These are phyloP conservation scores for Colletotrichum cordylinicola DNA, from an alignment of 2,329 filamentous ascomycete genomes.

Conservation along the genomic window DNA sequence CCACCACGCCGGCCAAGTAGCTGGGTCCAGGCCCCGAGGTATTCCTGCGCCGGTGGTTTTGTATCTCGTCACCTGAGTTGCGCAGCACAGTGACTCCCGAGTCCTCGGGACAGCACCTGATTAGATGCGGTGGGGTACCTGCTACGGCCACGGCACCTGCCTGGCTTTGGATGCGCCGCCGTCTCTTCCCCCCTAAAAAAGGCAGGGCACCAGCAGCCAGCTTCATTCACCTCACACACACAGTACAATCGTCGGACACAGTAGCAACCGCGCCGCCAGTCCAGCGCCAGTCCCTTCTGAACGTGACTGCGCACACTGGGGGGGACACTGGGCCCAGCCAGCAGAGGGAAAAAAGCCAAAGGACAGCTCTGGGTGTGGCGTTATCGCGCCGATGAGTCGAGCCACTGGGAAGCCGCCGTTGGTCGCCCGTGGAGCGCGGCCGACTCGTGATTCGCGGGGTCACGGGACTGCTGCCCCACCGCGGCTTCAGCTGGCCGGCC, in stretches of 20 bases:
- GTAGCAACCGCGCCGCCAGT: background rate
- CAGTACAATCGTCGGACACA: background rate
- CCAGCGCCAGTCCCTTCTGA: slow-evolving; percentile 18
- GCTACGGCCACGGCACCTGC: background rate
- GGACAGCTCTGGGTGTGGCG: slow-evolving; percentile 14
- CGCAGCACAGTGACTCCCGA: background rate
- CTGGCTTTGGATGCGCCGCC: background rate
- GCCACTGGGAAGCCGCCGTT: background rate
- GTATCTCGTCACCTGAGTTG: background rate
- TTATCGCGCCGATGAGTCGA: background rate
- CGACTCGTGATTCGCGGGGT: slow-evolving; percentile 8
- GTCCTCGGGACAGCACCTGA: background rate
- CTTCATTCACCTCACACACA: background rate
- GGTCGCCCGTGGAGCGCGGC: slow-evolving; percentile 4
- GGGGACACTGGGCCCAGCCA: background rate
- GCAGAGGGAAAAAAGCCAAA: background rate
- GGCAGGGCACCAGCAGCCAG: background rate
- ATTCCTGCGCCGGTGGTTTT: background rate
- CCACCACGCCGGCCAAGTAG: slow-evolving; percentile 5
- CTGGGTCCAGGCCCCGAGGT: slow-evolving; percentile 5
- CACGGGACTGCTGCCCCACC: background rate
- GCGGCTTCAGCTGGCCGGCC: slow-evolving; percentile 2
- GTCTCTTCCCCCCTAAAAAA: background rate
- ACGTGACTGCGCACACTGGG: slow-evolving; percentile 1
- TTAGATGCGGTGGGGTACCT: slow-evolving; percentile 3